Base-by-base conservation (phyloP, 805 yeast genomes). In the Debaryomyces prosopidis region DNA sequence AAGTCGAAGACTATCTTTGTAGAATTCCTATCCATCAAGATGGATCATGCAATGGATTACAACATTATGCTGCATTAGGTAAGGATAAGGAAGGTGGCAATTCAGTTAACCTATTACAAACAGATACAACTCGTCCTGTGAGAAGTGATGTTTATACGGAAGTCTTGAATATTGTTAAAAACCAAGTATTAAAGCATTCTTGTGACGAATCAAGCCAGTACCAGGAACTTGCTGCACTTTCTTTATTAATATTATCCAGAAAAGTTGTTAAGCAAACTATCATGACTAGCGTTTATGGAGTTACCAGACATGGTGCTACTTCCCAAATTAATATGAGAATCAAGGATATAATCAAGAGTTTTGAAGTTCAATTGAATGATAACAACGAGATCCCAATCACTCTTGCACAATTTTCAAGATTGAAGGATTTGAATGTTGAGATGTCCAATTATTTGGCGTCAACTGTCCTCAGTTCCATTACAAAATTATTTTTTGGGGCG, bases 271-370 rank as follows among this genome's bases (percentile, higher is more conserved):
- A 73, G 50, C 69, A 69, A 41, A 71, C 77, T 1, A 68, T 71
- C 4, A 73, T 73, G 77, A 73, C 77, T 5, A 65, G 71, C 4
- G 77, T 73, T 0, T 73, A 73, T 49, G 77, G 77, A 0, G 77
- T 73, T 2, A 72, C 76, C 0, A 32, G 39, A 1, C 63, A 42
- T 51, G 77, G 77, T 0, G 76, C 71, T 1, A 46, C 58, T 1
- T 40, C 43, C 8, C 77, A 73, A 50, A 59, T 73, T n/a, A 26
- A 50, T 3, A 54, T 48, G 23, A 45, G 57, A 35, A 51, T 65
- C 18, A 50, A 58, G 33, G 66, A 59, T 5, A 39, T 58, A 5
- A 42, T 64, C 5, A 54, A 56, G 14, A 26, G 38, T 8, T 27
- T 35, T 17, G 39, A 26, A 19, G n/a, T 47, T 5, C 39, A 38